Evolutionary conservation across 1,284 basidiomycete species (phyloP).

Genomic region (Ceratobasidium sp.): DNA sequence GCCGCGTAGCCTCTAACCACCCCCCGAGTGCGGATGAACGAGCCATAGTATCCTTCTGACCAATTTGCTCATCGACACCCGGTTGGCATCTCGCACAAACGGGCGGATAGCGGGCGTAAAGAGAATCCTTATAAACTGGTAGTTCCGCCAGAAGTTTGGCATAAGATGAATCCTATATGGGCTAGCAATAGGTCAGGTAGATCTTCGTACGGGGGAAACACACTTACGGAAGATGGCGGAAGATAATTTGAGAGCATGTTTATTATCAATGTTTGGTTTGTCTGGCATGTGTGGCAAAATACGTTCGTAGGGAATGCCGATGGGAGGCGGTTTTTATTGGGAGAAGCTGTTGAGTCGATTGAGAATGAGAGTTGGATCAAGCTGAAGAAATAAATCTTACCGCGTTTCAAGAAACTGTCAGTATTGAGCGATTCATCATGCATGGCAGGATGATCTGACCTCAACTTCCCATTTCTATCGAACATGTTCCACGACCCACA

Average conservation of each 20-base stretch:
- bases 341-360: slow-evolving; percentile 66
- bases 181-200: slow-evolving; percentile 33
- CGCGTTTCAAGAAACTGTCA: slow-evolving; percentile 79
- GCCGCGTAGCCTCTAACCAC: slow-evolving; percentile 65
- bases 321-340: slow-evolving; percentile 74
- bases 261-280: slow-evolving; percentile 89
- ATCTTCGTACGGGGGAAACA: not conserved
- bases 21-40: slow-evolving; percentile 81
- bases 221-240: slow-evolving; percentile 59
- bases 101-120: slow-evolving; percentile 86
- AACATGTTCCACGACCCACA: slow-evolving; percentile 81
- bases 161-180: slow-evolving; percentile 76
- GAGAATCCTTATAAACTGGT: slow-evolving; percentile 77
- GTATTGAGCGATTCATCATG: slow-evolving; percentile 79
- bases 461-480: slow-evolving; percentile 77
- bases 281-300: slow-evolving; percentile 89
- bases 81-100: slow-evolving; percentile 83
- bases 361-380: not conserved
- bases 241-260: slow-evolving; percentile 91
- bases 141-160: slow-evolving; percentile 70
- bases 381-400: slow-evolving; percentile 60
- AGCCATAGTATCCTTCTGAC: slow-evolving; percentile 82
- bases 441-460: slow-evolving; percentile 90
- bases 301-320: slow-evolving; percentile 64
- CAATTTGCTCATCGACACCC: slow-evolving; percentile 83